A percentile compares a stretch with the other conserved stretches of the same genome.
These are phyloP conservation scores for Malus hybrid DNA, from an alignment of 331 rosid species.

Conservation along the genomic window DNA sequence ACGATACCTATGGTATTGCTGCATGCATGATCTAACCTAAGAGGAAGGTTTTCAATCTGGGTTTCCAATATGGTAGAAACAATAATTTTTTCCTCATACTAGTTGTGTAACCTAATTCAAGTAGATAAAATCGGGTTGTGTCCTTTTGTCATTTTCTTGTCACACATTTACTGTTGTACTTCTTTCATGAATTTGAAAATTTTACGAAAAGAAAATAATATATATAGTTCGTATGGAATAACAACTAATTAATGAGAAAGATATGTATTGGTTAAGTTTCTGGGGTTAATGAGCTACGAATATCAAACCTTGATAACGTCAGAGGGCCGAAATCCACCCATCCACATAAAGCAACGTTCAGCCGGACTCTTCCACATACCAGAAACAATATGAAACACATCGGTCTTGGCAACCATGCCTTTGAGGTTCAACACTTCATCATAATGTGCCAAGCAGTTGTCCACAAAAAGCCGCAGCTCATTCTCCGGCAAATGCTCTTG, in stretches of 20 bases:
- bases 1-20: not conserved
- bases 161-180: not conserved
- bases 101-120: not conserved
- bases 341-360: slow-evolving; percentile 95
- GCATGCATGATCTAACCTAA: not conserved
- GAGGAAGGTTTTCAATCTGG: not conserved
- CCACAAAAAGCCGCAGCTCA: slow-evolving; percentile 68
- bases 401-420: slow-evolving; percentile 62
- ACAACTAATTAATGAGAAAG: not conserved
- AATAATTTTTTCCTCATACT: not conserved
- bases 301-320: slow-evolving; percentile 75
- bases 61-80: not conserved
- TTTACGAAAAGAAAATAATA: not conserved
- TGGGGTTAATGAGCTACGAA: not conserved
- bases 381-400: slow-evolving; percentile 74
- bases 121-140: not conserved
- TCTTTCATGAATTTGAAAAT: not conserved
- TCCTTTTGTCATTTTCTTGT: slow-evolving; percentile 12
- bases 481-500: slow-evolving; percentile 74
- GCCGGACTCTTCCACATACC: slow-evolving; percentile 96
- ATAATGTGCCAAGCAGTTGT: slow-evolving; percentile 63
- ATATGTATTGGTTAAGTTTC: not conserved
- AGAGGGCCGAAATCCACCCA: slow-evolving; percentile 86
- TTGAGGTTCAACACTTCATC: slow-evolving; percentile 65
- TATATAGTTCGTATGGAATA: not conserved